Base-by-base conservation (phyloP, 768 basidiomycete species). In the Coprinopsis strossmayeri region DNA sequence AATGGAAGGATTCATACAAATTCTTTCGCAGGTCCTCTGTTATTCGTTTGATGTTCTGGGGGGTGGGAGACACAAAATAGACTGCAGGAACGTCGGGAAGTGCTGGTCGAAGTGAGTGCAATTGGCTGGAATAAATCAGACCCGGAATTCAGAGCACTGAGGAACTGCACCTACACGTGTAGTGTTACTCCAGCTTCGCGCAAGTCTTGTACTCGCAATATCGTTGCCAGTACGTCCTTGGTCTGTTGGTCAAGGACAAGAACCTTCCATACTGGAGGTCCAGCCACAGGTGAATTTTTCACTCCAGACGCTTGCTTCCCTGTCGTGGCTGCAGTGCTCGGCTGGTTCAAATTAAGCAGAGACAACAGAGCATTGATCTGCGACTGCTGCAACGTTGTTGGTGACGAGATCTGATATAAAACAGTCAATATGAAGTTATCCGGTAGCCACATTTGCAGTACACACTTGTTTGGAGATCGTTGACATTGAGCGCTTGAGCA, bases 111-210 rank as follows among this genome's bases (percentile, higher is more conserved):
- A 80, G 69, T 0, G 92, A 83, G 62, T 97, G 93, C 3, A 98
- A 69, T 72, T 98, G 96, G 54, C 94, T 97, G 54, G 40, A 45
- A 42, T 12, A 18, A 7, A 26, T 50, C 17, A 57, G 46, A 37
- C 45, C 15, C 11, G 23, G 25, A 37, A 26, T 48, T 27, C n/a
- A 1, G 11, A n/a, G n/a, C 32, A 45, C 28, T 41, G 39, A 39
- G 47, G 48, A 48, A 39, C 41, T 53, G 21, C 47, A 70, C 91
- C 58, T 72, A 97, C 94, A 98, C 92, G 69, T 99, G 96, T 50
- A 99, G 74, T 7, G 96, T 99, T 34, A 99, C 93, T 26, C 96
- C 96, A 42, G 91, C 89, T 59, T 98, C 95, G 48, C 96, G 79
- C 53, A 99, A 74, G 68, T 98, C 96, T 65, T 97, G 94, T 5